Base-by-base conservation (phyloP, 257 asterid species). In the Lavandula angustifolia region DNA sequence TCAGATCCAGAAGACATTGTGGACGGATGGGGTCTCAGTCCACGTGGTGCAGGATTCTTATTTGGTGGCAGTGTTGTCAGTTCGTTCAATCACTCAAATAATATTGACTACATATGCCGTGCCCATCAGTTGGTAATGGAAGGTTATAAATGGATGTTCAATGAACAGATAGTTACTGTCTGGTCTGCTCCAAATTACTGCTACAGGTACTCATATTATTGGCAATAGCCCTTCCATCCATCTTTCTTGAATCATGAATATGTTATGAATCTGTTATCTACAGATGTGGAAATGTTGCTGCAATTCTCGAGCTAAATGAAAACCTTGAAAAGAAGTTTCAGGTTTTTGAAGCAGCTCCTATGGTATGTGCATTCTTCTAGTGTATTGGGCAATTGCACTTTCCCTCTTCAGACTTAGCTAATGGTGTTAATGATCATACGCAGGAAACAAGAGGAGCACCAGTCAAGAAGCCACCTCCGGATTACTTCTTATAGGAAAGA, bases 161-260 rank as follows among this genome's bases (percentile, higher is more conserved):
- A 79, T 52, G 79, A 85, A 32, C 94, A 89, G 85, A 89, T 92
- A 66, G 96, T 92, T 66, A 92, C 99, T 1, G 99, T 89, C 48
- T 92, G 99, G 99, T 92, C 99, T 8, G 97, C 99, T 63, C 99
- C 97, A 52, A 92, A 92, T 71, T 92, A 92, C 75, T 92, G 99
- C 75, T 92, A 92, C 81, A 87, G 99, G 99, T 87, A 69, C 35
- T 33, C 27, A 11, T 33, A 17, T 3, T 14, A 47, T 7, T 32
- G 8, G 14, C 29, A 3, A 41, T 61, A 34, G 22, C 53, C 54
- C 32, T 34, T 54, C 14, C 57, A 1, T 40, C 58, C 17, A 4
- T 55, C 38, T 66, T 53, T 4, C 41, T 68, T 60, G 55, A 43
- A 63, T 55, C 22, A 29, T 59, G 38, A 17, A 37, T 16, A 37